Conservation (phyloP, 176 grass and related monocot species). For the Musa itinerans region DNA sequence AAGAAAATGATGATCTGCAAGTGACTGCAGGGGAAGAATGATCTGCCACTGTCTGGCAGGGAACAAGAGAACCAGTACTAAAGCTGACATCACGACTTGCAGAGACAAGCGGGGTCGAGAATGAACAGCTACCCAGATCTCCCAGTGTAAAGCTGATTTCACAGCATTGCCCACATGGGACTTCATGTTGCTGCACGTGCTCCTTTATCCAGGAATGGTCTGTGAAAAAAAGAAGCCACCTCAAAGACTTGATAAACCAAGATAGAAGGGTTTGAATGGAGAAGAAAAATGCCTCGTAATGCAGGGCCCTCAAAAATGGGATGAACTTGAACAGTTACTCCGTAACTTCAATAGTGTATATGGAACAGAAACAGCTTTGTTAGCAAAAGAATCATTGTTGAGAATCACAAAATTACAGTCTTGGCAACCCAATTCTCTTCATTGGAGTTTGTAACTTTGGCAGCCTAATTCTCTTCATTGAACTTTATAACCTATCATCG, state of each 20-base stretch:
- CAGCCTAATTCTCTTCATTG: too few species aligned
- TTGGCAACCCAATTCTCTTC: neutral
- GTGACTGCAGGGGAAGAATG: conserved; percentile 37
- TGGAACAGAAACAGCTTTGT: neutral
- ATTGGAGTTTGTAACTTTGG: neutral
- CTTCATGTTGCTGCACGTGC: conserved; percentile 35
- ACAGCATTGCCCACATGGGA: conserved; percentile 26
- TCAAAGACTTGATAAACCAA: neutral
- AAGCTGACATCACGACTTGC: conserved; percentile 74
- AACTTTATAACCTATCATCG: neutral
- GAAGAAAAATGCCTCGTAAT: neutral
- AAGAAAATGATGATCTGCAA: conserved; percentile 58
- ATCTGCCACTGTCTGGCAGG: conserved; percentile 35
- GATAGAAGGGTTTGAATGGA: neutral
- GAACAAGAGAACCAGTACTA: conserved; percentile 23
- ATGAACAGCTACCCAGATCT: conserved; percentile 45
- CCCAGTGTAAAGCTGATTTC: conserved; percentile 22
- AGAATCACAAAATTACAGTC: too few species aligned
- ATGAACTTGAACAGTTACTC: neutral
- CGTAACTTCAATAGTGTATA: neutral
- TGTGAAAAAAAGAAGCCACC: conserved; percentile 15
- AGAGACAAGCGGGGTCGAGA: conserved; percentile 32
- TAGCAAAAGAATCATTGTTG: neutral
- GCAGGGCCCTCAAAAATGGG: neutral
- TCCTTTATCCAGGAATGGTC: conserved; percentile 80